Conservation (phyloP, 305 asterid genomes). For the Fraxinus dipetala region DNA sequence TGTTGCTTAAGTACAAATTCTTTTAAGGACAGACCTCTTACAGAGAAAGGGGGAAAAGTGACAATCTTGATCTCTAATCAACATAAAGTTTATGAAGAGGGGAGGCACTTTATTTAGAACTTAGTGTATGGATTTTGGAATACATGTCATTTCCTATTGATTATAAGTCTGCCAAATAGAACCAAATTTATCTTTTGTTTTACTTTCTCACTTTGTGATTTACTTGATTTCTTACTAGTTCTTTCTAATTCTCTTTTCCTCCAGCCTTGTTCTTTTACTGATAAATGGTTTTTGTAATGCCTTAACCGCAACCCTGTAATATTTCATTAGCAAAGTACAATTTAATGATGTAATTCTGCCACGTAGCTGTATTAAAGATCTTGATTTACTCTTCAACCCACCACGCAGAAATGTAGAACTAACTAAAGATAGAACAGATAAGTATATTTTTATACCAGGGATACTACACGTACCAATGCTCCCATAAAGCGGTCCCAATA, state of each 20-base stretch:
- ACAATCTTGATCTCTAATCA: not conserved
- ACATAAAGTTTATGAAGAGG: not conserved
- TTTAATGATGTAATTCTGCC: not conserved
- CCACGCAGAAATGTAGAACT: not conserved
- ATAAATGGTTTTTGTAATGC: not conserved
- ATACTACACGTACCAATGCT: not conserved
- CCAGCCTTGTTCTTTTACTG: not conserved
- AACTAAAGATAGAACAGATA: not conserved
- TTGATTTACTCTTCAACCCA: not conserved
- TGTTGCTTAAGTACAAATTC: not conserved
- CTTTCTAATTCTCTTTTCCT: not conserved
- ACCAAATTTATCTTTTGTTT: not conserved
- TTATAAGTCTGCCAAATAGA: not conserved
- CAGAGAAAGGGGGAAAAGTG: not conserved
- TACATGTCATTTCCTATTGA: not conserved
- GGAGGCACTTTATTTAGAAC: not conserved
- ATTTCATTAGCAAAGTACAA: not conserved
- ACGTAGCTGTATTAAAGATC: not conserved
- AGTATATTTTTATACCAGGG: not conserved
- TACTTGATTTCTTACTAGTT: not conserved
- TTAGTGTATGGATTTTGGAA: not conserved
- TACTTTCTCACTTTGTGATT: not conserved
- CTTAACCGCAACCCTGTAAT: not conserved
- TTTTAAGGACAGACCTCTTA: not conserved
- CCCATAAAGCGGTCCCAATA: not conserved